Conservation (phyloP, 169 alveolate species). For the Perkinsus marinus region DNA sequence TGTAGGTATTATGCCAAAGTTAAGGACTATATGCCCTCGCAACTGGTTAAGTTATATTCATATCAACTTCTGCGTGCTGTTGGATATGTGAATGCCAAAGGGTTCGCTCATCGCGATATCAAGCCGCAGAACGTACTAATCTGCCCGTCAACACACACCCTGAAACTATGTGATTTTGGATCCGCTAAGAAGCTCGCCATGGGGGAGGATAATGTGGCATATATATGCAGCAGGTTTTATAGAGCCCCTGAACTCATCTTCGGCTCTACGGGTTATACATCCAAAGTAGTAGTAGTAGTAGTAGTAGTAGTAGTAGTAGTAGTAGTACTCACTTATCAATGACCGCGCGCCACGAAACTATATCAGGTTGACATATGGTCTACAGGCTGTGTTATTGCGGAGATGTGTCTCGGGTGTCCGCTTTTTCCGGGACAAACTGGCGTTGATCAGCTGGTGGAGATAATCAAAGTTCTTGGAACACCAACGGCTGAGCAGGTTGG, state of each 20-base stretch:
- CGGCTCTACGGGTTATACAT: conserved; percentile 79
- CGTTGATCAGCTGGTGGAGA: conserved; percentile 79
- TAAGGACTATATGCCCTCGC: conserved; percentile 64
- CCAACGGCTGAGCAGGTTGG: background rate
- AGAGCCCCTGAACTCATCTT: conserved; percentile 91
- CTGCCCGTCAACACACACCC: conserved; percentile 47
- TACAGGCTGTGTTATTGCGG: conserved; percentile 88
- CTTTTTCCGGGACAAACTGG: conserved; percentile 82
- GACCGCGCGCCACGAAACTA: background rate
- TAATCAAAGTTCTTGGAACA: conserved; percentile 59
- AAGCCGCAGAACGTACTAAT: conserved; percentile 90
- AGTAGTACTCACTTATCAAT: background rate
- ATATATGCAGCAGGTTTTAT: conserved; percentile 42
- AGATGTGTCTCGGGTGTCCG: conserved; percentile 72
- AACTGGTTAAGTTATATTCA: conserved; percentile 71
- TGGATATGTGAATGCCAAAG: conserved; percentile 74
- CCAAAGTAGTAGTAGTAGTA: conserved; percentile 12
- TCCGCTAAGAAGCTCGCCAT: conserved; percentile 77
- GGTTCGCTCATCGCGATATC: conserved; percentile 87
- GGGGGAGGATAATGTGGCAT: background rate
- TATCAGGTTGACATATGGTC: conserved; percentile 85
- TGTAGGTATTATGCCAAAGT: conserved; percentile 64
- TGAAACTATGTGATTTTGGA: conserved; percentile 88
- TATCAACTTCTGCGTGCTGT: conserved; percentile 80
- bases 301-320: too few species aligned